Conservation (phyloP, 148 eudicot genomes). For the Rhododendron mucronatum region DNA sequence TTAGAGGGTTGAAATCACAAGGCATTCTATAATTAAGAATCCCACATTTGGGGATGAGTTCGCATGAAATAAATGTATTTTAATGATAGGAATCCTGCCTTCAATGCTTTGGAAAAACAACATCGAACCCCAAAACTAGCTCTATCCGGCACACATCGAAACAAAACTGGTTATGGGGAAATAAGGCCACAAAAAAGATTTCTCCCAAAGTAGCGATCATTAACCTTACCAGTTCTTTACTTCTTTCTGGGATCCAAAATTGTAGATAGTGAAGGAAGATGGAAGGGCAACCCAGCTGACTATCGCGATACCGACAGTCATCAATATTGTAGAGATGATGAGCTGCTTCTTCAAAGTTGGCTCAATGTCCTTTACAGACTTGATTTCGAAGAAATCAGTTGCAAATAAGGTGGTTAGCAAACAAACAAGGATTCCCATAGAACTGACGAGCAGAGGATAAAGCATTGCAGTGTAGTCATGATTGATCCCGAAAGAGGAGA, state of each 20-base stretch:
- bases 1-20: neutral
- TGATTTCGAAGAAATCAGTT: conserved; percentile 88
- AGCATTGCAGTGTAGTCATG: conserved; percentile 80
- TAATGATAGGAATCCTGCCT: neutral
- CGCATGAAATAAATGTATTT: neutral
- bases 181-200: neutral
- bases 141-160: neutral
- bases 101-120: neutral
- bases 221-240: conserved; percentile 71
- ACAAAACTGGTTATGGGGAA: neutral
- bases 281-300: conserved; percentile 72
- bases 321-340: conserved; percentile 72
- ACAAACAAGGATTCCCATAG: conserved; percentile 77
- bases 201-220: neutral
- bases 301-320: conserved; percentile 72
- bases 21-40: neutral
- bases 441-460: conserved; percentile 71
- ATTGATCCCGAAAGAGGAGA: conserved; percentile 76
- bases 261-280: conserved; percentile 72
- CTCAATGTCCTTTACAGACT: conserved; percentile 80
- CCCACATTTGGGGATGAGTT: neutral
- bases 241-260: conserved; percentile 74
- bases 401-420: conserved; percentile 84
- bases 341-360: conserved; percentile 78
- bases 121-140: neutral